These are phyloP conservation scores for Agapanthus africanus DNA, from an alignment of 106 monocot species.

Conservation along the genomic window DNA sequence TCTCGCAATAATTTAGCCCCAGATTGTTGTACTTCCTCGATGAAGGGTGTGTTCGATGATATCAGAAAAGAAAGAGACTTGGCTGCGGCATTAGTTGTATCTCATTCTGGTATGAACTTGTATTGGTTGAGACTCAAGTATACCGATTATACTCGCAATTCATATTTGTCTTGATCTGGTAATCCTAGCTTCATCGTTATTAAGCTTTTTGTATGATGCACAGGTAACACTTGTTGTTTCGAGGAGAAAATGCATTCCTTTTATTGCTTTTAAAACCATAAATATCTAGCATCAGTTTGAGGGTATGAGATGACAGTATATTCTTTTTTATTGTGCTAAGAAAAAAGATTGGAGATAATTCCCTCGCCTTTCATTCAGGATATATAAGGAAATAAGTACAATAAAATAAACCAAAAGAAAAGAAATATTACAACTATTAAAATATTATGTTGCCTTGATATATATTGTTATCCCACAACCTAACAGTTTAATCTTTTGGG, in stretches of 20 bases:
- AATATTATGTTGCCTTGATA: too few relatives aligned
- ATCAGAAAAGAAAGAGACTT: slow-evolving; percentile 28
- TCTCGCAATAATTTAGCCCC: background rate
- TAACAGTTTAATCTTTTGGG: too few relatives aligned
- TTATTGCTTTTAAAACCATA: background rate
- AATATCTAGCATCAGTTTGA: background rate
- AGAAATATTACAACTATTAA: too few relatives aligned
- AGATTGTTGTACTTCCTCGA: slow-evolving; percentile 1
- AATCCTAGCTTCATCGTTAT: background rate
- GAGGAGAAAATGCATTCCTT: background rate
- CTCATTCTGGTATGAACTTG: slow-evolving; percentile 40
- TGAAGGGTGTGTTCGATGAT: slow-evolving; percentile 11
- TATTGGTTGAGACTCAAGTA: background rate
- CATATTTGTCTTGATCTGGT: background rate
- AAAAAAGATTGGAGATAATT: too few relatives aligned
- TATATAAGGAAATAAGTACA: too few relatives aligned
- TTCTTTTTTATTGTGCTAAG: too few relatives aligned
- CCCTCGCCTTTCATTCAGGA: too few relatives aligned
- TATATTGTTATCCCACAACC: too few relatives aligned
- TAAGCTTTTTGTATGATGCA: background rate
- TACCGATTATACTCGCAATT: background rate
- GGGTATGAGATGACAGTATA: too few relatives aligned
- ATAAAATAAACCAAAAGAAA: too few relatives aligned
- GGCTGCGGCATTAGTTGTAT: slow-evolving; percentile 30
- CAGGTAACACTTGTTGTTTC: background rate